Evolutionary conservation across 768 basidiomycete species (phyloP), one percentile per base, ranked within the genome.

Genomic region (Trametes cinnabarina): DNA sequence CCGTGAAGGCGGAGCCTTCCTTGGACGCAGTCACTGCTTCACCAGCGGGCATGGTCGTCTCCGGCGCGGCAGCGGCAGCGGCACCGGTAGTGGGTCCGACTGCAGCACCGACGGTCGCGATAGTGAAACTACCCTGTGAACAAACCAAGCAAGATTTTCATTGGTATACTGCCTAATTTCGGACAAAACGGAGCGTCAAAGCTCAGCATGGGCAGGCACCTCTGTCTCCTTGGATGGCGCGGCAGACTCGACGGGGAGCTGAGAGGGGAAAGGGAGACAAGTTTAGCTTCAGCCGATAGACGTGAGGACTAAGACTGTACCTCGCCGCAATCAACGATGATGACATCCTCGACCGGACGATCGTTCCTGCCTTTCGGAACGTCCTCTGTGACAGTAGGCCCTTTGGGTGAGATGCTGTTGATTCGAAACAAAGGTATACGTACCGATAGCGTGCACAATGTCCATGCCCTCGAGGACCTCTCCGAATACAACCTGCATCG

Each of bases 141-240:
- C 51, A 32, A 64, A 61, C 56, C 47, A 59, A 64, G 61, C 48
- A 51, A 35, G 11, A 52, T 65, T 71, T 69, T 68, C 65, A 69
- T 71, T 65, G 53, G 63, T 64, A 61, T 39, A 37, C 35, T 49
- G 52, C 55, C 66, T 63, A 67, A 62, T 53, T 67, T 48, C 61
- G 62, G 58, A 55, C 65, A 62, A 63, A 37, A 60, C 37, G 44
- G 49, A 40, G 60, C 60, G 58, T 87, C 83, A 98, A 71, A 98
- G 93, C 85, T 98, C 96, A 83, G 83, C 89, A 70, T 85, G 93
- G 67, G 91, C 74, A 75, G 94, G 95, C 85, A 96, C 92, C 92
- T 96, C 79, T 61, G 91, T 87, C 70, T 86, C 90, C 53, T 88
- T 81, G 54, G 73, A 74, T 61, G 88, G 88, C 48, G 78, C 72